Evolutionary conservation across 495 filamentous ascomycete genomes (phyloP).

Genomic region (Aeminium ludgeri): DNA sequence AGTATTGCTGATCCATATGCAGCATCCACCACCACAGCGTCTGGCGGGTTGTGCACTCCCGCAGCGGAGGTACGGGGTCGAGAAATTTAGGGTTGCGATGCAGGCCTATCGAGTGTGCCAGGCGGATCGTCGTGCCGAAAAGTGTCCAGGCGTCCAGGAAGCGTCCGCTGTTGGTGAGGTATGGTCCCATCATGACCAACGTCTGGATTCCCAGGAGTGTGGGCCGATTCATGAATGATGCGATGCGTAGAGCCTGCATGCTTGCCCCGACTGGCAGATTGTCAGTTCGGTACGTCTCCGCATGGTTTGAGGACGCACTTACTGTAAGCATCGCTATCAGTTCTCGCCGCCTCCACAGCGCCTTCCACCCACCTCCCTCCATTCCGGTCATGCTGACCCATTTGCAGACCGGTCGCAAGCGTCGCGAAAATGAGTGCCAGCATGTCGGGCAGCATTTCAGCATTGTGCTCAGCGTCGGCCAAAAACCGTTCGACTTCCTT

Average conservation of each 20-base stretch:
- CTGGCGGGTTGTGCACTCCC: slow-evolving; percentile 25
- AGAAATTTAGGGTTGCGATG: slow-evolving; percentile 31
- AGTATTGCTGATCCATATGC: slow-evolving; percentile 35
- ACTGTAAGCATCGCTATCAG: slow-evolving; percentile 29
- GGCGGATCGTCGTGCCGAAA: slow-evolving; percentile 24
- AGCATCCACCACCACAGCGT: slow-evolving; percentile 36
- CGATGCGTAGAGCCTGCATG: slow-evolving; percentile 26
- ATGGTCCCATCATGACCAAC: slow-evolving; percentile 25
- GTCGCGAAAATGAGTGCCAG: slow-evolving; percentile 33
- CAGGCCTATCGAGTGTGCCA: slow-evolving; percentile 26
- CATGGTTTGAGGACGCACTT: slow-evolving; percentile 5
- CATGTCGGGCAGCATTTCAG: slow-evolving; percentile 28
- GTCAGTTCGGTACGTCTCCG: neutral
- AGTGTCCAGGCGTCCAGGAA: slow-evolving; percentile 28
- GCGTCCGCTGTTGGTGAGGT: slow-evolving; percentile 26
- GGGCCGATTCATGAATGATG: slow-evolving; percentile 24
- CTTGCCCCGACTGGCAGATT: slow-evolving; percentile 21
- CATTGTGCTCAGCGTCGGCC: slow-evolving; percentile 25
- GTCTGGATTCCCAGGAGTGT: slow-evolving; percentile 24
- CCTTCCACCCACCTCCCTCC: slow-evolving; percentile 27
- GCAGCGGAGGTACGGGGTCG: slow-evolving; percentile 27
- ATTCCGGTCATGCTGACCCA: slow-evolving; percentile 28
- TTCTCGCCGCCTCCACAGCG: slow-evolving; percentile 23
- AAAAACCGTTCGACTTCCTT: slow-evolving; percentile 29
- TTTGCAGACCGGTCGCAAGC: slow-evolving; percentile 29